phyloP scores from a whole-genome alignment of 2,329 filamentous ascomycete genomes.

The Paramyrothecium roridum region DNA sequence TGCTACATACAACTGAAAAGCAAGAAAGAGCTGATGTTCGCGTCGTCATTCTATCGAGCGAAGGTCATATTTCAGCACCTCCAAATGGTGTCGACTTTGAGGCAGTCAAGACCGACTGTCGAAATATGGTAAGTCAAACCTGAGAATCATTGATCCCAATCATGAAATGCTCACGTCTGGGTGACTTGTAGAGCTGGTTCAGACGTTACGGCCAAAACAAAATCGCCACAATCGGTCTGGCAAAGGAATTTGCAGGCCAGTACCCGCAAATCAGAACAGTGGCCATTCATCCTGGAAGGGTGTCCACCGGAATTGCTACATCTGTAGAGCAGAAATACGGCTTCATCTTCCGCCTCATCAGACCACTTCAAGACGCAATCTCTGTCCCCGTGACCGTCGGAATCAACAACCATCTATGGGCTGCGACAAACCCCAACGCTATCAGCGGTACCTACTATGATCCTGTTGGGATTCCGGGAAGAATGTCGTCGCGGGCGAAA shows the following conservation, averaged over 20 bases:
- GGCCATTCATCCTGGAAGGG: slow-evolving; percentile 8
- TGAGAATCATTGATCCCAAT: no score
- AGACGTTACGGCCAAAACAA: slow-evolving; percentile 20
- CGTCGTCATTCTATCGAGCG: neutral
- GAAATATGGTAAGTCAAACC: neutral
- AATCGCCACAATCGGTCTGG: slow-evolving; percentile 6
- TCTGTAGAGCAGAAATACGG: slow-evolving; percentile 7
- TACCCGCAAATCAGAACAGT: slow-evolving; percentile 12
- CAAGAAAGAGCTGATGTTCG: neutral
- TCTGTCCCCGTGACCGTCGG: slow-evolving; percentile 16
- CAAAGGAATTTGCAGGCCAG: neutral
- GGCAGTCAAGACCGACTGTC: neutral
- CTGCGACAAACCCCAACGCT: slow-evolving; percentile 18
- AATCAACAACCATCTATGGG: slow-evolving; percentile 35
- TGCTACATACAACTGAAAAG: neutral
- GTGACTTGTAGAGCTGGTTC: neutral
- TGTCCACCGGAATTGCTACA: neutral
- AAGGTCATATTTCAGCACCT: neutral
- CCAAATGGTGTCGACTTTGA: neutral
- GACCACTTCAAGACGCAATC: neutral
- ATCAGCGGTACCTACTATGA: slow-evolving; percentile 28
- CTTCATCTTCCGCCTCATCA: neutral
- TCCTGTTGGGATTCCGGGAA: slow-evolving; percentile 24
- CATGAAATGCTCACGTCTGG: no score
- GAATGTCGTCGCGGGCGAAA: neutral